A percentile compares a stretch with the other conserved stretches of the same genome.
Conservation (phyloP, 140 eudicot genomes). For the Cichorium intybus region DNA sequence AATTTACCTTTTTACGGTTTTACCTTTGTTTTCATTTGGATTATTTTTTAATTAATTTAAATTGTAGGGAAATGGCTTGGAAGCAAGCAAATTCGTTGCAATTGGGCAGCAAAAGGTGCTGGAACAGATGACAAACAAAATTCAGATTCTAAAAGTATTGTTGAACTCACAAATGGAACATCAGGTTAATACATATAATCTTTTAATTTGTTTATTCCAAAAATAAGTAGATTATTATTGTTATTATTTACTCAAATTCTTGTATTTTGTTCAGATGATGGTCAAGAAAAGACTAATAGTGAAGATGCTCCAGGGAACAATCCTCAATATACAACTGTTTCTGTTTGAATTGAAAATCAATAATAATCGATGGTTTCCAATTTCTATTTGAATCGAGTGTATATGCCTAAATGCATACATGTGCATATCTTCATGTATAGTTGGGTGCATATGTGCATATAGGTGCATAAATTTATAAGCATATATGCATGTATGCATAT, state of each 20-base stretch:
- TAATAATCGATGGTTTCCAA: no score
- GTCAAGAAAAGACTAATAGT: slow-evolving; percentile 64
- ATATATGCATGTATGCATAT: no score
- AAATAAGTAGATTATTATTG: neutral
- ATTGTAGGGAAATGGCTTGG: slow-evolving; percentile 92
- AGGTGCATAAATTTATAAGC: no score
- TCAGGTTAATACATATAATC: slow-evolving; percentile 43
- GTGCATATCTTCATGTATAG: no score
- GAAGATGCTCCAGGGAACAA: slow-evolving; percentile 92
- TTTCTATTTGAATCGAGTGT: no score
- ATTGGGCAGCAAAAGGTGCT: slow-evolving; percentile 97
- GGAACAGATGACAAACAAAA: slow-evolving; percentile 63
- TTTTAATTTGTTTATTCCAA: neutral
- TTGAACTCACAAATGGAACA: slow-evolving; percentile 80
- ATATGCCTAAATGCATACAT: no score
- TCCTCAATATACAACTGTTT: no score
- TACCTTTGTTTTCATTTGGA: neutral
- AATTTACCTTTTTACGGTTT: neutral
- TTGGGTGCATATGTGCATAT: no score
- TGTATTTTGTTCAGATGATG: slow-evolving; percentile 63
- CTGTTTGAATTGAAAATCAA: no score
- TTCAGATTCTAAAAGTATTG: slow-evolving; percentile 60
- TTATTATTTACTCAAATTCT: neutral
- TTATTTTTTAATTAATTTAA: no score
- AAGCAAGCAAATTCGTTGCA: slow-evolving; percentile 94